Percentiles rank a stretch among this genome's conserved stretches.
Conservation (phyloP, 441 rosid genomes). For the Gossypium gossypioides region DNA sequence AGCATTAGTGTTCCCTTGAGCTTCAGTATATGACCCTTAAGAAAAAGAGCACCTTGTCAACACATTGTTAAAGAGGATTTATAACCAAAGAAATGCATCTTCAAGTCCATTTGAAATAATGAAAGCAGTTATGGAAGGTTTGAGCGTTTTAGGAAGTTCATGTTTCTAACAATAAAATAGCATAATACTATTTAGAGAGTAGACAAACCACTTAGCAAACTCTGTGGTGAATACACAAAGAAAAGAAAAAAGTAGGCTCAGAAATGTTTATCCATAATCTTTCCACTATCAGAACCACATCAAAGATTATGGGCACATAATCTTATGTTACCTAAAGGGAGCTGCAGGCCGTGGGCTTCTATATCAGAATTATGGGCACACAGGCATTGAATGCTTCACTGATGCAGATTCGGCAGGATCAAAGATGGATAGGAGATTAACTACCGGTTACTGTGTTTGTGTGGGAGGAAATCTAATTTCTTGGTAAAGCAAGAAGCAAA, state of each 20-base stretch:
- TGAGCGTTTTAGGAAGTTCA: not conserved
- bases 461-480: too few relatives aligned
- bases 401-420: too few relatives aligned
- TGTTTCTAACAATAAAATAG: not conserved
- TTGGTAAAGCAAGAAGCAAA: too few relatives aligned
- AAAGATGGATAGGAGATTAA: too few relatives aligned
- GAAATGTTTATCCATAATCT: not conserved
- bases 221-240: not conserved
- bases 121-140: not conserved
- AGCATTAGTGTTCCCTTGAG: conserved; percentile 91
- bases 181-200: not conserved
- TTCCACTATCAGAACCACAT: not conserved
- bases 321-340: too few relatives aligned
- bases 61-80: not conserved
- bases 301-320: not conserved
- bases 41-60: conserved; percentile 15
- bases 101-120: conserved; percentile 9
- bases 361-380: too few relatives aligned
- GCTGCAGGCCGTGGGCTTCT: too few relatives aligned
- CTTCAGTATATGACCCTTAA: conserved; percentile 83
- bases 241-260: not conserved
- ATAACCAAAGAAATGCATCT: not conserved
- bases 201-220: not conserved
- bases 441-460: too few relatives aligned
- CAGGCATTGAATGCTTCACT: too few relatives aligned